Conservation (phyloP, 2,329 filamentous ascomycete genomes). For the Trichoderma semiorbis region DNA sequence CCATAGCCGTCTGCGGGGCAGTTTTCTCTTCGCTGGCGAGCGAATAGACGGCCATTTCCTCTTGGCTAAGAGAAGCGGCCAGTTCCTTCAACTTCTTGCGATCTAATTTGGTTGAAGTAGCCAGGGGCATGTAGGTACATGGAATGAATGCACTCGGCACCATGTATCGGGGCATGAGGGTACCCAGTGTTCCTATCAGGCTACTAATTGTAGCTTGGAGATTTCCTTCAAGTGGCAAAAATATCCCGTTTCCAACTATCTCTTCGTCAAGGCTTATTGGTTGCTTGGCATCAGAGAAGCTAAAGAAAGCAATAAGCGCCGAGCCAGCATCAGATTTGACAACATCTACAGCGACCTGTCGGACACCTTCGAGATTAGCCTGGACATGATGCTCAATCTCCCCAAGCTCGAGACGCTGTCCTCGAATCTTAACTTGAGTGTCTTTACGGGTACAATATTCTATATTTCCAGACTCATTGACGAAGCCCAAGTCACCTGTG, state of each 20-base stretch:
- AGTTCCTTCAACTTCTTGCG: conserved; percentile 11
- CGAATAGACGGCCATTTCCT: conserved; percentile 20
- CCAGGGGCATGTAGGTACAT: conserved; percentile 7
- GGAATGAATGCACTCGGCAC: conserved; percentile 12
- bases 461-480: conserved; percentile 19
- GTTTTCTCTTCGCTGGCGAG: conserved; percentile 25
- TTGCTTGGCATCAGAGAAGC: neutral
- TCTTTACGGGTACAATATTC: conserved; percentile 24
- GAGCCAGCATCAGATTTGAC: neutral
- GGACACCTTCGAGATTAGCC: neutral
- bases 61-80: neutral
- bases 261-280: neutral
- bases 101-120: conserved; percentile 17
- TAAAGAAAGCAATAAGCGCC: neutral
- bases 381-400: conserved; percentile 21
- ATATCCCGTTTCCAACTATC: neutral
- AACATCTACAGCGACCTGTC: conserved; percentile 16
- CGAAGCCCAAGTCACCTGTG: conserved; percentile 21
- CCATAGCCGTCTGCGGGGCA: conserved; percentile 21
- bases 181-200: neutral
- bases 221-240: neutral
- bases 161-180: conserved; percentile 13
- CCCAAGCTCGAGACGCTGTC: conserved; percentile 22
- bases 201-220: neutral
- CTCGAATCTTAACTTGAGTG: conserved; percentile 25